Percentiles rank a stretch among this genome's conserved stretches.
phyloP scores from a whole-genome alignment of 2,329 filamentous ascomycete genomes.

The Metarhizium anisopliae region DNA sequence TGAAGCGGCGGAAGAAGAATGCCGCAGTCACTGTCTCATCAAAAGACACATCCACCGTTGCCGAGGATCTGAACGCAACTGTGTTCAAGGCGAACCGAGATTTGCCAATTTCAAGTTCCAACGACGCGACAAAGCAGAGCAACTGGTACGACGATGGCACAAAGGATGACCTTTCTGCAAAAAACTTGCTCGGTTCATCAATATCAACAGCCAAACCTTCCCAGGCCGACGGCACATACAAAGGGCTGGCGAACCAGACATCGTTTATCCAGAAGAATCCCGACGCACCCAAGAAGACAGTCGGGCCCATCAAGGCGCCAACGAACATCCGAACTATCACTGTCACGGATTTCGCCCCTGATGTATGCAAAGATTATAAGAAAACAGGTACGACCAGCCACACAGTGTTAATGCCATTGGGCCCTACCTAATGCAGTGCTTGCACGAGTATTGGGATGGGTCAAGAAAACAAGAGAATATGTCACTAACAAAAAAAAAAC shows the following conservation, averaged over 20 bases:
- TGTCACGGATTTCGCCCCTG: conserved; percentile 80
- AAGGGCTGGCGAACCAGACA: conserved; percentile 61
- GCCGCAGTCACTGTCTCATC: conserved; percentile 58
- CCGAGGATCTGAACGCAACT: conserved; percentile 37
- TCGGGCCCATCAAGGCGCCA: conserved; percentile 81
- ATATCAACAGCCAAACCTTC: conserved; percentile 27
- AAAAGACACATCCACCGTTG: conserved; percentile 28
- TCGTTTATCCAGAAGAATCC: conserved; percentile 76
- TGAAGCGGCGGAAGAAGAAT: conserved; percentile 69
- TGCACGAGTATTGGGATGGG: too few relatives aligned
- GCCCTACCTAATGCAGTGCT: too few relatives aligned
- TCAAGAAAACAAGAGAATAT: too few relatives aligned
- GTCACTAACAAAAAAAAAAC: too few relatives aligned
- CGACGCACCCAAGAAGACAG: conserved; percentile 56
- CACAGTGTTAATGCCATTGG: too few relatives aligned
- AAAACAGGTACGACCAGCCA: conserved; percentile 37
- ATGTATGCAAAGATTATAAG: conserved; percentile 94
- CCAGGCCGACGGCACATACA: conserved; percentile 60
- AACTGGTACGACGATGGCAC: conserved; percentile 83
- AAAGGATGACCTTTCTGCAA: conserved; percentile 33
- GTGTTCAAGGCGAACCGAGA: conserved; percentile 53
- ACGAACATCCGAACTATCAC: conserved; percentile 89
- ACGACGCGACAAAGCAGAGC: conserved; percentile 81
- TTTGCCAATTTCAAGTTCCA: conserved; percentile 54
- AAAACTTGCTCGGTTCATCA: conserved; percentile 52